These are phyloP conservation scores for Artemisia argyi DNA, from an alignment of 129 eudicot species.

Conservation along the genomic window DNA sequence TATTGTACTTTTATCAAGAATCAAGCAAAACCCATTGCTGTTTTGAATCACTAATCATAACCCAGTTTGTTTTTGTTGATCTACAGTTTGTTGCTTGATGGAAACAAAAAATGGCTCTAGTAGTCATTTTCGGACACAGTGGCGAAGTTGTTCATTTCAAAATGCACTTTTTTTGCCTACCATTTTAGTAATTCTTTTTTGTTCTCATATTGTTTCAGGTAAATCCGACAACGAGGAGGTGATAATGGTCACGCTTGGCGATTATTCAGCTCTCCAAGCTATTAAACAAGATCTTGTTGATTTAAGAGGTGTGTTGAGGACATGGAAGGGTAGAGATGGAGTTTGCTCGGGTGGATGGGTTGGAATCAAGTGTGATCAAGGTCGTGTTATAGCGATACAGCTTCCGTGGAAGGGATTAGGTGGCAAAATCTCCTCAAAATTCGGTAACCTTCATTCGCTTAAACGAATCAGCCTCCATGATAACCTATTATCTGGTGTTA, in stretches of 20 bases:
- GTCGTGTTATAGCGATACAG: conserved; percentile 68
- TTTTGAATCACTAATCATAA: not conserved
- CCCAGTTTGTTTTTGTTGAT: not conserved
- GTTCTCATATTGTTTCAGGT: conserved; percentile 50
- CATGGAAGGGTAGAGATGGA: conserved; percentile 69
- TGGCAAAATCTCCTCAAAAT: conserved; percentile 64
- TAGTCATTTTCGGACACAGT: conserved; percentile 27
- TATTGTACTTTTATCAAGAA: too few relatives aligned
- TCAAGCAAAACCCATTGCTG: too few relatives aligned
- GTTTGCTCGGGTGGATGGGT: conserved; percentile 85
- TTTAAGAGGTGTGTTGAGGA: conserved; percentile 43
- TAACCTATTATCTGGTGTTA: conserved; percentile 63
- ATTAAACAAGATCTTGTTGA: conserved; percentile 62
- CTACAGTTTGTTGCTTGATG: conserved; percentile 21
- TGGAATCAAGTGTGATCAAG: conserved; percentile 82
- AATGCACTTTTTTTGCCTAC: conserved; percentile 12
- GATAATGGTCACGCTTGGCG: conserved; percentile 42
- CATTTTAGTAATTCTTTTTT: conserved; percentile 25
- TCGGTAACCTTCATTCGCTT: conserved; percentile 66
- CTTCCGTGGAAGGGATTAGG: conserved; percentile 87
- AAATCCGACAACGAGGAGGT: conserved; percentile 41
- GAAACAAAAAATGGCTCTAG: conserved; percentile 32
- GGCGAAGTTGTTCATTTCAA: conserved; percentile 6
- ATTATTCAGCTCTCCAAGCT: conserved; percentile 67
- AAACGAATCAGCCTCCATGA: conserved; percentile 82